A percentile compares a stretch with the other conserved stretches of the same genome.
Conservation (phyloP, 805 yeast species). For the Candida nanaspora region DNA sequence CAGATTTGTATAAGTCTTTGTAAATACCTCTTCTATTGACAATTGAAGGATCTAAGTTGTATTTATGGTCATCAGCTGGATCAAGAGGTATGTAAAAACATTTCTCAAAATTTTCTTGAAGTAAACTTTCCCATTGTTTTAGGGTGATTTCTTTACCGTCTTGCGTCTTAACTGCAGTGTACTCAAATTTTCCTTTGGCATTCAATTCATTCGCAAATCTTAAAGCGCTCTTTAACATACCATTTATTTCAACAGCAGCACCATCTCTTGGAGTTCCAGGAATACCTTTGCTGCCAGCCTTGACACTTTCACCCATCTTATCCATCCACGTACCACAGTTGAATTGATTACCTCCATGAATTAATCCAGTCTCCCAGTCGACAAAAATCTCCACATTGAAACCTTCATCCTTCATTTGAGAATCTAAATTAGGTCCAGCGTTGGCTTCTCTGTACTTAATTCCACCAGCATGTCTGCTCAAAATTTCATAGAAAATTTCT, state of each 20-base stretch:
- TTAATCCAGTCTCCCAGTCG: slow-evolving; percentile 85
- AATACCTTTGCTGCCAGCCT: slow-evolving; percentile 78
- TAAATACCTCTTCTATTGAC: slow-evolving; percentile 91
- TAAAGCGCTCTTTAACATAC: slow-evolving; percentile 75
- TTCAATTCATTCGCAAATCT: slow-evolving; percentile 68
- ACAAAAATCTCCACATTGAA: slow-evolving; percentile 75
- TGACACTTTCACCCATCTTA: slow-evolving; percentile 92
- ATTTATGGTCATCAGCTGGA: slow-evolving; percentile 52
- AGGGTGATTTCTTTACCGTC: slow-evolving; percentile 54
- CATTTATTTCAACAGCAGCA: slow-evolving; percentile 89
- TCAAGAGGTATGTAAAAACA: slow-evolving; percentile 70
- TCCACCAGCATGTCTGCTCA: slow-evolving; percentile 85
- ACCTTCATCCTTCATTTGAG: slow-evolving; percentile 90
- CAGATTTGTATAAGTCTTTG: slow-evolving; percentile 76
- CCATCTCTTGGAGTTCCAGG: slow-evolving; percentile 99
- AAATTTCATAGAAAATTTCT: slow-evolving; percentile 76
- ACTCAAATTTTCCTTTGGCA: slow-evolving; percentile 46
- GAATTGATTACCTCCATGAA: slow-evolving; percentile 85
- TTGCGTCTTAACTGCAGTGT: slow-evolving; percentile 46
- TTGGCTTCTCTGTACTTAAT: slow-evolving; percentile 88
- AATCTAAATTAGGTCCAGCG: slow-evolving; percentile 83
- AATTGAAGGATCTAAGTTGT: slow-evolving; percentile 52
- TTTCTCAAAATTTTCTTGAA: slow-evolving; percentile 71
- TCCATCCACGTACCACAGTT: slow-evolving; percentile 99
- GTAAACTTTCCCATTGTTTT: slow-evolving; percentile 61